phyloP scores from a whole-genome alignment of 2,329 filamentous ascomycete genomes.

The Arthrobotrys entomopaga region DNA sequence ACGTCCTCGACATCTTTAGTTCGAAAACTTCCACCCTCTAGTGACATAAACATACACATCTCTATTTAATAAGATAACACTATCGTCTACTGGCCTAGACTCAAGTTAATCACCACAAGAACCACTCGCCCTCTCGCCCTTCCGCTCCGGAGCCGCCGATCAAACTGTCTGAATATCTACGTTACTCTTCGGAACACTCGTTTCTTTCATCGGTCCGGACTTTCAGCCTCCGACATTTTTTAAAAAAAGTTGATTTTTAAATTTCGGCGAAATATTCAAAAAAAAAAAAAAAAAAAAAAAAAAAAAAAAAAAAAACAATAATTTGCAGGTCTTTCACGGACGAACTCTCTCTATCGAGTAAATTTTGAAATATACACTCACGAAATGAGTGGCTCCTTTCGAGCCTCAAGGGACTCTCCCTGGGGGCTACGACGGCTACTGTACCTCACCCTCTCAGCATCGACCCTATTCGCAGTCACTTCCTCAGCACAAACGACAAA shows the following conservation, averaged over 20 bases:
- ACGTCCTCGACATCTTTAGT: neutral
- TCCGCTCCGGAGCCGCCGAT: neutral
- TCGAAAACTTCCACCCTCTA: neutral
- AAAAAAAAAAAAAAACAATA: too few relatives aligned
- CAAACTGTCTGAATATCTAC: constrained; percentile 5
- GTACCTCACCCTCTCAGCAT: constrained; percentile 32
- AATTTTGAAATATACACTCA: constrained; percentile 17
- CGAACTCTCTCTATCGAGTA: neutral
- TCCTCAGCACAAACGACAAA: constrained; percentile 55
- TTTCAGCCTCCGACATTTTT: constrained; percentile 5
- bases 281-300: too few relatives aligned
- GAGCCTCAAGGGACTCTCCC: constrained; percentile 46
- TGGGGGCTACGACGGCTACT: constrained; percentile 53
- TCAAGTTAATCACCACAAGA: too few relatives aligned
- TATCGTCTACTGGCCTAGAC: too few relatives aligned
- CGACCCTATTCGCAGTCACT: constrained; percentile 21
- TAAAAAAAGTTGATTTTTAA: neutral
- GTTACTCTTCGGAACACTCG: constrained; percentile 6
- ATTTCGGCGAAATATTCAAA: neutral
- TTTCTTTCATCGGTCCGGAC: neutral
- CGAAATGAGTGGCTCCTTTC: constrained; percentile 53
- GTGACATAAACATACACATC: too few relatives aligned
- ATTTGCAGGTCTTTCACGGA: too few relatives aligned
- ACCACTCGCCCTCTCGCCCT: neutral
- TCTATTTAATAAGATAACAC: too few relatives aligned